Evolutionary conservation across 495 filamentous ascomycete species (phyloP), one percentile per base, ranked within the genome.

Genomic region (Aspergillus nidulans): DNA sequence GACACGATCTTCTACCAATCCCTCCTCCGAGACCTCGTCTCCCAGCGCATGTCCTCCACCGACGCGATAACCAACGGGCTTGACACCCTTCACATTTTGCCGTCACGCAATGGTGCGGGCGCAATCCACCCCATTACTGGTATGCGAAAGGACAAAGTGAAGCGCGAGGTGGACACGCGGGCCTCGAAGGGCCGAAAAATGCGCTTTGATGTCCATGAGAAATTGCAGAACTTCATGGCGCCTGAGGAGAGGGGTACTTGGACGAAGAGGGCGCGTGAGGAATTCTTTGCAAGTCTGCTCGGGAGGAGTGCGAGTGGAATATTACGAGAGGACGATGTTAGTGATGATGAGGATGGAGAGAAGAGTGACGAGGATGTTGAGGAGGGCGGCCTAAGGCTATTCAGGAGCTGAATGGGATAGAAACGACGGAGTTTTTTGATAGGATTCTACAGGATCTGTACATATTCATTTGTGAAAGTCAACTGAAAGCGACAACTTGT

Each of bases 161-260:
- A 87, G 71, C 88, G 89, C 59, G 77, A 84, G 30, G 86, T 97
- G 16, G 94, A 98, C 72, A 90, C 91, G 15, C 92, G 90, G 60
- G 95, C 95, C 10, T 95, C 90, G 62, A 97, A 97, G 73, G 94
- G 94, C 5, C 76, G 94, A 48, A 98, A 96, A 72, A 81, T 98
- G 82, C 76, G 87, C 41, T 97, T 88, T 71, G 90, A 86, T 43
- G 91, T 97, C 16, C 92, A 97, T 63, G 91, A 97, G 75, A 97
- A 96, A 70, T 69, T 98, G 57, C 89, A 94, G 75, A 97, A 97
- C 73, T 97, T 97, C 66, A 96, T 97, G 92, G 92, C 91, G 25
- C 87, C 92, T 0, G 89, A 95, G 67, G 89, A 95, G 65, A 74
- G 88, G 25, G 79, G 85, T 3, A 66, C 58, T 12, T 96, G 92